These are phyloP conservation scores for Linnemannia elongata DNA, from an alignment of 192 early-diverging fungal species.

Conservation along the genomic window DNA sequence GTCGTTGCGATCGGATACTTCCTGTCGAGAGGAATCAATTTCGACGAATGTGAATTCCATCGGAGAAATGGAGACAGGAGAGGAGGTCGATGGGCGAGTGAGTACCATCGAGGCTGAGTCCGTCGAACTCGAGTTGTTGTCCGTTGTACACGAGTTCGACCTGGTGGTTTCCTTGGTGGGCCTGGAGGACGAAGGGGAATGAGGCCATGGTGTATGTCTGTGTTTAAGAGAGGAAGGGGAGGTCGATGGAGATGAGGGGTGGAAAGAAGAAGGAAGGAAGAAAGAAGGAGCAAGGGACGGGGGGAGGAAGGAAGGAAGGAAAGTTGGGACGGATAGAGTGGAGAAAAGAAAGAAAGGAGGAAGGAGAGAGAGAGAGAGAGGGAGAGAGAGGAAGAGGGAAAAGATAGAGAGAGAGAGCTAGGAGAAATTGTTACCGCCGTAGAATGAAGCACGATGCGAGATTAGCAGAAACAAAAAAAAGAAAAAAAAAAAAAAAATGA, in stretches of 20 bases:
- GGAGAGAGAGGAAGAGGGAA: background rate
- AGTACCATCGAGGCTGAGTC: conserved; percentile 25
- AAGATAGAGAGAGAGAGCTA: background rate
- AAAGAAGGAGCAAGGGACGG: background rate
- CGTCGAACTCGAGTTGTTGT: conserved; percentile 45
- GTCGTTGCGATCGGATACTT: background rate
- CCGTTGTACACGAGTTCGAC: conserved; percentile 45
- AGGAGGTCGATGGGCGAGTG: background rate
- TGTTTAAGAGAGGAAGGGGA: background rate
- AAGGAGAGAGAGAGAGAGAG: background rate
- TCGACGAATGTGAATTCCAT: background rate
- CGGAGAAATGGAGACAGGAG: background rate
- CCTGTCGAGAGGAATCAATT: background rate
- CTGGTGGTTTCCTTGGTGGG: conserved; percentile 25
- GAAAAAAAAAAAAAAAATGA: too few relatives aligned
- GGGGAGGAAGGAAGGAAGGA: background rate
- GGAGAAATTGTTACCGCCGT: background rate
- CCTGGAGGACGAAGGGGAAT: conserved; percentile 44
- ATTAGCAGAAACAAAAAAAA: too few relatives aligned
- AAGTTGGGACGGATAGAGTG: background rate
- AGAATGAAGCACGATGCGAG: too few relatives aligned
- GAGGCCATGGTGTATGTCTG: conserved; percentile 22
- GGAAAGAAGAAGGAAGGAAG: background rate
- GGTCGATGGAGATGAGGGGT: background rate
- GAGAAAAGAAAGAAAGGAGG: background rate